phyloP scores from a whole-genome alignment of 805 yeast species.

The Candida sphagnicola region DNA sequence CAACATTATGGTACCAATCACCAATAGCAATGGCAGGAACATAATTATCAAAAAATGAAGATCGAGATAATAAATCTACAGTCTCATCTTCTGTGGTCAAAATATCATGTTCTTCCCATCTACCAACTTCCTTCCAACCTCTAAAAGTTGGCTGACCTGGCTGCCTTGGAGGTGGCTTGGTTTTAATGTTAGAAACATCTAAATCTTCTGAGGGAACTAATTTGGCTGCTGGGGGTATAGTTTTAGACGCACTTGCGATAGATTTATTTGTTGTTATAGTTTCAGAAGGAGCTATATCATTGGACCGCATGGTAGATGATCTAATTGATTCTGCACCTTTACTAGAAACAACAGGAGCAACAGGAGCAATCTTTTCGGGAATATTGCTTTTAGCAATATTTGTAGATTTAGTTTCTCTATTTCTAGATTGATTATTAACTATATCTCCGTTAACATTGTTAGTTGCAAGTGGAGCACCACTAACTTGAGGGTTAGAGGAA shows the following conservation, averaged over 20 bases:
- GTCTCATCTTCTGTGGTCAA: slow-evolving; percentile 67
- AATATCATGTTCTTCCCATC: slow-evolving; percentile 70
- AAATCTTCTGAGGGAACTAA: slow-evolving; percentile 33
- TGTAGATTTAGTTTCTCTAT: too few relatives aligned
- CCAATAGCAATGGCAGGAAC: slow-evolving; percentile 79
- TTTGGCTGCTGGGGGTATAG: background rate
- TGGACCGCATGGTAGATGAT: background rate
- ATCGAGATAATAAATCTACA: slow-evolving; percentile 62
- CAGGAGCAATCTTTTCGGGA: slow-evolving; percentile 3
- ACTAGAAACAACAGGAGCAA: background rate
- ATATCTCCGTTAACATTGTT: background rate
- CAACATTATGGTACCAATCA: slow-evolving; percentile 96
- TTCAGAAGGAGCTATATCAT: background rate
- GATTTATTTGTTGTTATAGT: background rate
- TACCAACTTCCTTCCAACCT: slow-evolving; percentile 95
- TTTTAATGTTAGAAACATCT: slow-evolving; percentile 26
- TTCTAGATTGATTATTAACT: background rate
- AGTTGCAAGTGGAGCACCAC: too few relatives aligned
- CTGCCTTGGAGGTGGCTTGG: slow-evolving; percentile 42
- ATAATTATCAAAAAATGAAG: slow-evolving; percentile 71
- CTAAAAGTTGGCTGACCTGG: slow-evolving; percentile 65
- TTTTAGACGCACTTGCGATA: background rate
- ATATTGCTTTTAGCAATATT: too few relatives aligned
- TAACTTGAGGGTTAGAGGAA: too few relatives aligned
- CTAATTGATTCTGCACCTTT: background rate